Percentiles rank a stretch among this genome's conserved stretches.
Evolutionary conservation across 2,329 filamentous ascomycete species (phyloP).

Genomic region (Paracoccidioides lutzii): DNA sequence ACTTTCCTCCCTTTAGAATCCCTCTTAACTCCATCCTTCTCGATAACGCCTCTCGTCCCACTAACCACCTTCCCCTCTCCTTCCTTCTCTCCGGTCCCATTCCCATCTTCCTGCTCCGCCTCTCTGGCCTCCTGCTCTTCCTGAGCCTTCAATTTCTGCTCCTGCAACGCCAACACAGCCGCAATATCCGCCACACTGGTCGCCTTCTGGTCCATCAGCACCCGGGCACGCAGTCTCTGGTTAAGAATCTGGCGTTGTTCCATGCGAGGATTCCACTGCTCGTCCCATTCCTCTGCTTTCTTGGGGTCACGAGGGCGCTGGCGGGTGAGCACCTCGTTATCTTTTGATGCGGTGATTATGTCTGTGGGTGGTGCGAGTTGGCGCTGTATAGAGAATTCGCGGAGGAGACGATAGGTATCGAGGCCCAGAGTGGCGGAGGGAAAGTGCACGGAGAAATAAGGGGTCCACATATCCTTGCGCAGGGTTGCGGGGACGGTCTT

Average conservation of each 20-base stretch:
- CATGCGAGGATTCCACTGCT: constrained; percentile 29
- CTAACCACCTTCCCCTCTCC: constrained; percentile 12
- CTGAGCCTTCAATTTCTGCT: constrained; percentile 20
- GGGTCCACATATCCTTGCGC: constrained; percentile 51
- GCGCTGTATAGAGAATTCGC: constrained; percentile 47
- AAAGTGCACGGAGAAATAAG: constrained; percentile 47
- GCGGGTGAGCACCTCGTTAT: constrained; percentile 24
- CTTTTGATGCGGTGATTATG: constrained; percentile 34
- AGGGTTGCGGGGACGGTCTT: constrained; percentile 46
- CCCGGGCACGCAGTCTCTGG: constrained; percentile 38
- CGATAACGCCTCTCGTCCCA: too few species aligned
- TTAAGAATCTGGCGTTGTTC: constrained; percentile 27
- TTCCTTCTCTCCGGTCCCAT: constrained; percentile 14
- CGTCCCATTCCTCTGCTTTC: constrained; percentile 29
- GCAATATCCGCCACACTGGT: constrained; percentile 49
- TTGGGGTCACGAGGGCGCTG: constrained; percentile 27
- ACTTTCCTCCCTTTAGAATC: constrained; percentile 16
- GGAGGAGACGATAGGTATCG: constrained; percentile 44
- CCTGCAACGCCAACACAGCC: constrained; percentile 41
- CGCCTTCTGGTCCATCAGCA: constrained; percentile 52
- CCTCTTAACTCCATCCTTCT: constrained; percentile 9
- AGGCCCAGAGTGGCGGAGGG: constrained; percentile 39
- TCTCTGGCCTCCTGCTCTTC: constrained; percentile 8
- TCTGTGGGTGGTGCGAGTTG: constrained; percentile 39
- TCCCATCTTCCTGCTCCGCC: constrained; percentile 6